Evolutionary conservation across 495 filamentous ascomycete species (phyloP).

Genomic region (Penicillium psychrofluorescens): DNA sequence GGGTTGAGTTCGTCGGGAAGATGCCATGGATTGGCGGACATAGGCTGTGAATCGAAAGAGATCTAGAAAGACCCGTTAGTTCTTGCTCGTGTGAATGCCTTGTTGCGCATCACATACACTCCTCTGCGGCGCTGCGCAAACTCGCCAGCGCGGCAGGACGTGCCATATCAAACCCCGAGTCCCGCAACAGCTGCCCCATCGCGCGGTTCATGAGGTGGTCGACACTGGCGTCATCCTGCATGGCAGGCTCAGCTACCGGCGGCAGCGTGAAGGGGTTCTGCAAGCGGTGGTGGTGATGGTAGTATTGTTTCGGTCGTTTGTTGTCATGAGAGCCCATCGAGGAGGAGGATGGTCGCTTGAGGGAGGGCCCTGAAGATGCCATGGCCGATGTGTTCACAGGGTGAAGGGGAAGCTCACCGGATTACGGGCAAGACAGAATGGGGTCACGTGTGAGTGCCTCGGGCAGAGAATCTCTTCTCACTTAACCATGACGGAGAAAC

Average conservation of each 20-base stretch:
- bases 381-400: slow-evolving; percentile 15
- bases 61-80: slow-evolving; percentile 34
- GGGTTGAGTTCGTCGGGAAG: slow-evolving; percentile 51
- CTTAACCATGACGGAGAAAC: no score
- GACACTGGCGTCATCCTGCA: slow-evolving; percentile 36
- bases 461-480: neutral
- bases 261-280: slow-evolving; percentile 27
- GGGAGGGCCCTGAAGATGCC: slow-evolving; percentile 21
- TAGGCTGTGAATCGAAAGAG: slow-evolving; percentile 48
- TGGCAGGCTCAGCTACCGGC: slow-evolving; percentile 11
- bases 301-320: slow-evolving; percentile 40
- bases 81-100: neutral
- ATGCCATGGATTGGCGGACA: slow-evolving; percentile 55
- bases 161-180: slow-evolving; percentile 52
- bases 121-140: slow-evolving; percentile 50
- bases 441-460: neutral
- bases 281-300: slow-evolving; percentile 39
- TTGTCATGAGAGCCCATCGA: slow-evolving; percentile 16
- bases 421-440: neutral
- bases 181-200: slow-evolving; percentile 45
- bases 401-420: no score
- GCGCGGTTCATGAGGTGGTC: slow-evolving; percentile 49
- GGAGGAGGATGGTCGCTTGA: slow-evolving; percentile 40
- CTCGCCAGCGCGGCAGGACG: slow-evolving; percentile 51
- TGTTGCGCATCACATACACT: slow-evolving; percentile 43